These are phyloP conservation scores for Zychaea mexicana DNA, from an alignment of 371 early-diverging fungal species.

Conservation along the genomic window DNA sequence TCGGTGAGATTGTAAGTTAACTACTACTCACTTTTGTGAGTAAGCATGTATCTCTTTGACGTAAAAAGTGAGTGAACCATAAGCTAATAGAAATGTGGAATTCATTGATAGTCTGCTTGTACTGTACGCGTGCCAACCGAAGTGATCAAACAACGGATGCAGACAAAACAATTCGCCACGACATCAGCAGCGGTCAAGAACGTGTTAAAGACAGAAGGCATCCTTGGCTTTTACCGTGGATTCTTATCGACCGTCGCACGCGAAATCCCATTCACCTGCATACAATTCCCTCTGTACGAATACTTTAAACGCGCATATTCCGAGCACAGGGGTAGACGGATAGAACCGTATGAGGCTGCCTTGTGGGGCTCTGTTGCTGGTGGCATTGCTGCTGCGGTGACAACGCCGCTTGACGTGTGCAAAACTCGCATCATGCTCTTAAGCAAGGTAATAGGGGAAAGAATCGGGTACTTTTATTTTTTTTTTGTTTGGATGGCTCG, in stretches of 20 bases:
- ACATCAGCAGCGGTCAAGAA: slow-evolving; percentile 63
- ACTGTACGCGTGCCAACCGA: slow-evolving; percentile 95
- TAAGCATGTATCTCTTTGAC: no score
- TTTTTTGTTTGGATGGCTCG: neutral
- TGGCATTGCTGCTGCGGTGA: slow-evolving; percentile 86
- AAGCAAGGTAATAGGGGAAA: slow-evolving; percentile 43
- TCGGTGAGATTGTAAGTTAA: slow-evolving; percentile 89
- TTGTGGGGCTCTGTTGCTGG: slow-evolving; percentile 91
- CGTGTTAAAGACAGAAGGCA: slow-evolving; percentile 71
- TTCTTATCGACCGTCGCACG: slow-evolving; percentile 89
- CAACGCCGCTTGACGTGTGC: slow-evolving; percentile 94
- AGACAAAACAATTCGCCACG: slow-evolving; percentile 78
- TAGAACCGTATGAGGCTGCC: slow-evolving; percentile 84
- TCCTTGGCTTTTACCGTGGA: slow-evolving; percentile 91
- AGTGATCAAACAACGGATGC: slow-evolving; percentile 94
- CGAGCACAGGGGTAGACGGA: slow-evolving; percentile 41
- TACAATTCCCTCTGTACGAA: slow-evolving; percentile 96
- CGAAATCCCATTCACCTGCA: slow-evolving; percentile 93
- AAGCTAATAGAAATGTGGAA: neutral
- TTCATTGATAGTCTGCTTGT: slow-evolving; percentile 75
- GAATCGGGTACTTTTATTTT: neutral
- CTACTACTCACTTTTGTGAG: no score
- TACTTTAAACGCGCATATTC: slow-evolving; percentile 72
- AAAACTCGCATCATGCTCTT: slow-evolving; percentile 92
- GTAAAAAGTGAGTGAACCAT: no score